Conservation (phyloP, 129 eudicot genomes). For the Tagetes erecta region DNA sequence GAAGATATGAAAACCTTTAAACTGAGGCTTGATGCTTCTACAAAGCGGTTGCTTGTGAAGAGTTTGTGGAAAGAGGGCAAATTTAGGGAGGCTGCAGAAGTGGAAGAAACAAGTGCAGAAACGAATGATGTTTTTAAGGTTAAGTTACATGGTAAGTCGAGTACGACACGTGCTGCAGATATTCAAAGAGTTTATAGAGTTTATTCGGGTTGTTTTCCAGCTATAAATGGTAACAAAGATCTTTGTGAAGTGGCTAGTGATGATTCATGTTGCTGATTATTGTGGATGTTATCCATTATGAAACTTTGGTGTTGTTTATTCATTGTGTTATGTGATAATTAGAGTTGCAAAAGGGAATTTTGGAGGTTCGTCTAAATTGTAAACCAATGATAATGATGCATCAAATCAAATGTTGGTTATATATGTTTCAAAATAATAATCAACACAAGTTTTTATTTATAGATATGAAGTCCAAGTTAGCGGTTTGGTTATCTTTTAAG, state of each 20-base stretch:
- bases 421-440: too few species aligned
- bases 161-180: conserved; percentile 53
- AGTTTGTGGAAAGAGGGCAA: conserved; percentile 86
- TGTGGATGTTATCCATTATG: too few species aligned
- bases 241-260: conserved; percentile 21
- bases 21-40: conserved; percentile 52
- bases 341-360: too few species aligned
- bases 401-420: too few species aligned
- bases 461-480: too few species aligned
- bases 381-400: too few species aligned
- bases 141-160: conserved; percentile 50
- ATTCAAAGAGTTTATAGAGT: conserved; percentile 44
- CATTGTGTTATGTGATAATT: too few species aligned
- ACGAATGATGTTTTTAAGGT: conserved; percentile 39
- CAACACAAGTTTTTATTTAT: too few species aligned
- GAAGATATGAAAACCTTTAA: conserved; percentile 72
- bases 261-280: neutral
- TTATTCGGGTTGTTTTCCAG: conserved; percentile 42
- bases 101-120: conserved; percentile 64
- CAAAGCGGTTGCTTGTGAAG: conserved; percentile 77
- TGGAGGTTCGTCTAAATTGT: too few species aligned
- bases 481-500: too few species aligned
- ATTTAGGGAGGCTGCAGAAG: conserved; percentile 77
- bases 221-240: conserved; percentile 10
- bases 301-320: too few species aligned